A percentile compares a stretch with the other conserved stretches of the same genome.
These are phyloP conservation scores for Moesziomyces sp. DNA, from an alignment of 1,284 basidiomycete genomes.

Conservation along the genomic window DNA sequence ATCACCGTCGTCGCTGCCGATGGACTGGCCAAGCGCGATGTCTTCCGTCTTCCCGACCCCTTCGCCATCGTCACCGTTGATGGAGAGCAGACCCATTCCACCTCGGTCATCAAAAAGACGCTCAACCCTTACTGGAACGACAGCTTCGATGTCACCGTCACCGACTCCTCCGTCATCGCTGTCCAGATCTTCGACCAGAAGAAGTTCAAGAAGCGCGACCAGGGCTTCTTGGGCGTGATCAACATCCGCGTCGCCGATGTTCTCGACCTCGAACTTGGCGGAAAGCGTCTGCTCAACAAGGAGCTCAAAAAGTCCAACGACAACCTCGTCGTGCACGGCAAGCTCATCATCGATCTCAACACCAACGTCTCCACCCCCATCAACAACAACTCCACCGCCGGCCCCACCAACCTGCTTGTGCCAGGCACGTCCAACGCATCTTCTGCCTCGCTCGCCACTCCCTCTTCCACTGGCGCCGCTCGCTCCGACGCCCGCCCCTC, in stretches of 20 bases:
- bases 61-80: conserved; percentile 95
- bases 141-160: conserved; percentile 74
- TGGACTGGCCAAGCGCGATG: conserved; percentile 65
- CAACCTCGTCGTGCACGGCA: conserved; percentile 67
- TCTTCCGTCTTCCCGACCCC: conserved; percentile 83
- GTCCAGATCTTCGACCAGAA: conserved; percentile 97
- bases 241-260: conserved; percentile 89
- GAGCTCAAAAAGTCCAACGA: conserved; percentile 68
- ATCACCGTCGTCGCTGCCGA: conserved; percentile 67
- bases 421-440: conserved; percentile 52
- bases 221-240: conserved; percentile 93
- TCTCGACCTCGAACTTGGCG: conserved; percentile 87
- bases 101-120: conserved; percentile 71
- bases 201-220: conserved; percentile 94
- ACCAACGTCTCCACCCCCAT: conserved; percentile 65
- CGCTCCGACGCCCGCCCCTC: conserved; percentile 33
- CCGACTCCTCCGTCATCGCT: conserved; percentile 87
- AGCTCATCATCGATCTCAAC: conserved; percentile 67
- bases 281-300: conserved; percentile 76
- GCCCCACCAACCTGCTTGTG: conserved; percentile 46
- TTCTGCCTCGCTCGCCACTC: conserved; percentile 54
- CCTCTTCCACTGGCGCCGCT: conserved; percentile 18
- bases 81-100: conserved; percentile 91
- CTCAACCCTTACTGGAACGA: conserved; percentile 68
- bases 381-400: conserved; percentile 56